Conservation (phyloP, 306 rosid genomes). For the Lathyrus tuberosus region DNA sequence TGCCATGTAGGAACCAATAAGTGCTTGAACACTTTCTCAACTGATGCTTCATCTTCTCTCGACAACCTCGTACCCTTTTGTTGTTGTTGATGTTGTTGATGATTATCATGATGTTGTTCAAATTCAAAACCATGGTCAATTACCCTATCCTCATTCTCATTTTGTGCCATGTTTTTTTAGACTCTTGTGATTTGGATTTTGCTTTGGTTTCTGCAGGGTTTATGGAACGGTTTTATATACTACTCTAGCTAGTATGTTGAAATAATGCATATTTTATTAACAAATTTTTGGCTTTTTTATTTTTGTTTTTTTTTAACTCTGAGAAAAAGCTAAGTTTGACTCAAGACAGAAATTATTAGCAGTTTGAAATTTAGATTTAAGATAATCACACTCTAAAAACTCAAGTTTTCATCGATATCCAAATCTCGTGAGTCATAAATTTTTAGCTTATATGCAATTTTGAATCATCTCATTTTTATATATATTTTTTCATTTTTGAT, state of each 20-base stretch:
- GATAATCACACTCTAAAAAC: no score
- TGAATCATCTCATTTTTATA: no score
- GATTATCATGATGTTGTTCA: neutral
- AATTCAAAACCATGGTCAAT: constrained; percentile 18
- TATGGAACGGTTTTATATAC: neutral
- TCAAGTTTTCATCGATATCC: no score
- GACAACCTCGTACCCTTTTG: neutral
- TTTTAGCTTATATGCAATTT: no score
- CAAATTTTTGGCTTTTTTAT: no score
- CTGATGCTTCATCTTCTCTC: constrained; percentile 41
- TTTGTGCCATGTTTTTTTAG: constrained; percentile 48
- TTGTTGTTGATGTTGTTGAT: constrained; percentile 30
- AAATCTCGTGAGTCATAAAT: no score
- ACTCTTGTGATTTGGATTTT: constrained; percentile 15
- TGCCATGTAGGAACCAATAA: constrained; percentile 57
- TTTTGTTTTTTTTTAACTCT: no score
- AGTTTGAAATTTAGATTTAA: no score
- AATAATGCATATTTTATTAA: no score
- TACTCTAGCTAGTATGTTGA: neutral
- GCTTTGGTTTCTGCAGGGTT: constrained; percentile 31
- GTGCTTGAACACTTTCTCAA: constrained; percentile 54
- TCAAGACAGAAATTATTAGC: no score
- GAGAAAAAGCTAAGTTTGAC: no score
- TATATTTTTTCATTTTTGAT: no score
- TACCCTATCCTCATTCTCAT: constrained; percentile 28